phyloP scores from a whole-genome alignment of 2,329 filamentous ascomycete species.

The Xylariales sp. region DNA sequence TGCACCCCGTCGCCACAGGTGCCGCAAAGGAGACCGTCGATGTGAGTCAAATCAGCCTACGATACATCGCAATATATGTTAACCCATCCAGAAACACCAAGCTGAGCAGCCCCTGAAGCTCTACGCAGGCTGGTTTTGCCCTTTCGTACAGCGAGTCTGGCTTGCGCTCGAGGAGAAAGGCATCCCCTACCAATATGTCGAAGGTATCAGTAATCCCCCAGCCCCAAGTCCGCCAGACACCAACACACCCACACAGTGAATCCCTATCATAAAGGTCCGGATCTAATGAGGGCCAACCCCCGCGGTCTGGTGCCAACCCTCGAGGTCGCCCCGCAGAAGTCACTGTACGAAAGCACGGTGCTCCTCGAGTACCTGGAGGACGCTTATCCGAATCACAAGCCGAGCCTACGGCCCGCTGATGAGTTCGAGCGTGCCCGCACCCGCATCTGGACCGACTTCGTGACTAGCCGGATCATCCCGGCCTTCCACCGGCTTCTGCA shows the following conservation, averaged over 20 bases:
- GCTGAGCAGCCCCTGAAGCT: slow-evolving; percentile 18
- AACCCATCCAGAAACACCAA: slow-evolving; percentile 19
- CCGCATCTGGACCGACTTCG: slow-evolving; percentile 55
- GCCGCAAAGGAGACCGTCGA: slow-evolving; percentile 22
- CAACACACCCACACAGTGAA: no score
- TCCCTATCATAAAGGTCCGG: slow-evolving; percentile 51
- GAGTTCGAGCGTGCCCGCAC: slow-evolving; percentile 46
- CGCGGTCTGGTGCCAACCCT: slow-evolving; percentile 56
- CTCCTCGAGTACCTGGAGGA: slow-evolving; percentile 59
- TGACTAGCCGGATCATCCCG: slow-evolving; percentile 50
- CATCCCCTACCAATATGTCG: slow-evolving; percentile 54
- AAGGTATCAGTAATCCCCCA: slow-evolving; percentile 19
- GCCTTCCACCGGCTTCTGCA: slow-evolving; percentile 42
- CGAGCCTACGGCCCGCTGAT: slow-evolving; percentile 41
- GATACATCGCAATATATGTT: background rate
- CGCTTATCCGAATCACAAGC: slow-evolving; percentile 38
- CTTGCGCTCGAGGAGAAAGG: slow-evolving; percentile 53
- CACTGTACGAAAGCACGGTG: slow-evolving; percentile 53
- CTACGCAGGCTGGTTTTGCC: slow-evolving; percentile 19
- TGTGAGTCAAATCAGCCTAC: slow-evolving; percentile 8
- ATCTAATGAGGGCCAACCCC: slow-evolving; percentile 51
- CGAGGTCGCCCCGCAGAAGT: slow-evolving; percentile 29
- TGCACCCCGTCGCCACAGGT: slow-evolving; percentile 23
- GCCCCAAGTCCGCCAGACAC: background rate
- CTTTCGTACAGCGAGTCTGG: slow-evolving; percentile 50